Evolutionary conservation across 495 filamentous ascomycete genomes (phyloP).

Genomic region (Aspergillus affinis): DNA sequence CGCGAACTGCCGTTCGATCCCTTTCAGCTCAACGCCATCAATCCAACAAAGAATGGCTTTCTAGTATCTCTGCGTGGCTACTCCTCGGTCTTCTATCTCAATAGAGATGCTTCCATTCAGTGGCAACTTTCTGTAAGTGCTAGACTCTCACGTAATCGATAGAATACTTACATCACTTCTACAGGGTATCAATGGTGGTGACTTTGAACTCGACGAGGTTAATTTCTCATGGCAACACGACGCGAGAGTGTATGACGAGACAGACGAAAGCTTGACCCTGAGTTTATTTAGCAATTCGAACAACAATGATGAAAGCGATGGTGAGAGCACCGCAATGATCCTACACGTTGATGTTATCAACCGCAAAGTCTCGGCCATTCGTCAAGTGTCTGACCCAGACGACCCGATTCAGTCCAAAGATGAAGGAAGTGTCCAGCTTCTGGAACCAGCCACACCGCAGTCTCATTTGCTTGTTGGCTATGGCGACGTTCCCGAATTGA

Average conservation of each 20-base stretch:
- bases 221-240: constrained; percentile 35
- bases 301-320: constrained; percentile 5
- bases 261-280: constrained; percentile 20
- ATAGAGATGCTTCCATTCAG: constrained; percentile 6
- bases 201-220: constrained; percentile 29
- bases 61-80: constrained; percentile 36
- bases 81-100: constrained; percentile 32
- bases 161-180: not conserved
- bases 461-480: constrained; percentile 28
- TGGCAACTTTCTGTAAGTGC: not conserved
- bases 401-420: constrained; percentile 26
- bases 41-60: constrained; percentile 27
- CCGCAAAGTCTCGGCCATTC: constrained; percentile 6
- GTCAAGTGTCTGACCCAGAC: constrained; percentile 25
- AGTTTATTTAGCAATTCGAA: constrained; percentile 32
- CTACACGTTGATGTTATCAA: constrained; percentile 18
- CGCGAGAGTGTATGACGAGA: constrained; percentile 23
- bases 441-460: constrained; percentile 37
- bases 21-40: constrained; percentile 43
- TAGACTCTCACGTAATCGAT: not conserved
- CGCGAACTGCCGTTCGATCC: constrained; percentile 30
- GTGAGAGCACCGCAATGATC: constrained; percentile 20
- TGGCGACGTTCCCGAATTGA: constrained; percentile 40
- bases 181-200: constrained; percentile 28
- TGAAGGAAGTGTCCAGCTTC: constrained; percentile 41